phyloP scores from a whole-genome alignment of 495 filamentous ascomycete genomes.

The Cladorrhinum samala region DNA sequence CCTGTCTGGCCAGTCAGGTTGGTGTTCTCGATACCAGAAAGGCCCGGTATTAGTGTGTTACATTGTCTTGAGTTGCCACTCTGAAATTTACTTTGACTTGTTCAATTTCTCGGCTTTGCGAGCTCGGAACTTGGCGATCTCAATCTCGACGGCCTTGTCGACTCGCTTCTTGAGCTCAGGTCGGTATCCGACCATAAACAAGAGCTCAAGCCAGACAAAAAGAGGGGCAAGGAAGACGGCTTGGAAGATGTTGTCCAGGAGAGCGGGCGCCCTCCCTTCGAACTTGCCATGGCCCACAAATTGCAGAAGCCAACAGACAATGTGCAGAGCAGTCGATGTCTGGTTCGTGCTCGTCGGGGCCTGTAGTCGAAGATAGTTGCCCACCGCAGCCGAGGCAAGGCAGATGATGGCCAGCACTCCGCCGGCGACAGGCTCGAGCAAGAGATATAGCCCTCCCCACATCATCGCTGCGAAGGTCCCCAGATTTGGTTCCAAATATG shows the following conservation, averaged over 20 bases:
- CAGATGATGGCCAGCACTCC: constrained; percentile 65
- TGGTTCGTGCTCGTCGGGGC: constrained; percentile 64
- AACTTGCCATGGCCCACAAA: constrained; percentile 89
- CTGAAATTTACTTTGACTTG: constrained; percentile 15
- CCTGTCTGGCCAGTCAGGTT: too few relatives aligned
- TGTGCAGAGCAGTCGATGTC: constrained; percentile 59
- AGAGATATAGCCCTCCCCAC: constrained; percentile 76
- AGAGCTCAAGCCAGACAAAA: constrained; percentile 93
- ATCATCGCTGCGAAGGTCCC: constrained; percentile 64
- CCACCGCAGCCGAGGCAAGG: constrained; percentile 61
- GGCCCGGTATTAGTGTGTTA: background rate
- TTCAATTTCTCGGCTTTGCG: constrained; percentile 29
- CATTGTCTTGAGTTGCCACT: background rate
- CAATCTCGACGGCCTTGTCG: constrained; percentile 63
- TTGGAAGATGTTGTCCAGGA: constrained; percentile 86
- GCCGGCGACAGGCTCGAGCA: constrained; percentile 91
- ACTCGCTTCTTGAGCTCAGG: constrained; percentile 77
- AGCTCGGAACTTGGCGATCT: constrained; percentile 55
- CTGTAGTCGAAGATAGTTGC: constrained; percentile 64
- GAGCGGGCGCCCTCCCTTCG: constrained; percentile 79
- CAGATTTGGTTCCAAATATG: constrained; percentile 73
- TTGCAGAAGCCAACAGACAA: constrained; percentile 78
- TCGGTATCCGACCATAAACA: constrained; percentile 88
- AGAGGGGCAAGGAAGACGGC: constrained; percentile 93
- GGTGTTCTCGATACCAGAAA: too few relatives aligned